phyloP scores from a whole-genome alignment of 2,329 filamentous ascomycete genomes.

The Aspergillus caelatus region DNA sequence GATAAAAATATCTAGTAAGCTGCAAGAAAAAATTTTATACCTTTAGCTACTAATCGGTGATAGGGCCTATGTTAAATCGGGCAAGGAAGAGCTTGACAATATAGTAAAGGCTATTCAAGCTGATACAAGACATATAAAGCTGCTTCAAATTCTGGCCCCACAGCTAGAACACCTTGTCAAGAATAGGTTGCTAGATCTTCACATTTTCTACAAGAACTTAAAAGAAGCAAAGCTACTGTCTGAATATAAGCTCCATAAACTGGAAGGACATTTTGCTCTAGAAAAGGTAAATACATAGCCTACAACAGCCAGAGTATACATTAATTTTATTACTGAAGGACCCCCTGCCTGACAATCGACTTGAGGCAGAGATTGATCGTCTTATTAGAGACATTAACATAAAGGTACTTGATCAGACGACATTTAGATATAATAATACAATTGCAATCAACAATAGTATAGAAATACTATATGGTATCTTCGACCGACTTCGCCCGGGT shows the following conservation, averaged over 20 bases:
- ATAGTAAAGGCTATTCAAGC: no score
- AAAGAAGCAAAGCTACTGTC: background rate
- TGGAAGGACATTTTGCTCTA: slow-evolving; percentile 3
- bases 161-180: no score
- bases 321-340: slow-evolving; percentile 3
- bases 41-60: no score
- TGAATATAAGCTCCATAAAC: background rate
- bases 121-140: no score
- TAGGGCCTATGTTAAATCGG: no score
- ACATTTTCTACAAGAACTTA: slow-evolving; percentile 10
- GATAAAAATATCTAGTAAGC: no score
- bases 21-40: no score
- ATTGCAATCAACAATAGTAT: slow-evolving; percentile 18
- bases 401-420: slow-evolving; percentile 3
- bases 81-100: no score
- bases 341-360: background rate
- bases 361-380: slow-evolving; percentile 4
- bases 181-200: no score
- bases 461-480: slow-evolving; percentile 21
- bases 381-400: slow-evolving; percentile 5
- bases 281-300: slow-evolving; percentile 4
- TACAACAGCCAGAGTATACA: background rate
- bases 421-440: slow-evolving; percentile 10
- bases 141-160: no score
- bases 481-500: slow-evolving; percentile 22